Conservation (phyloP, 2,329 filamentous ascomycete genomes). For the Sarocladium strictum region DNA sequence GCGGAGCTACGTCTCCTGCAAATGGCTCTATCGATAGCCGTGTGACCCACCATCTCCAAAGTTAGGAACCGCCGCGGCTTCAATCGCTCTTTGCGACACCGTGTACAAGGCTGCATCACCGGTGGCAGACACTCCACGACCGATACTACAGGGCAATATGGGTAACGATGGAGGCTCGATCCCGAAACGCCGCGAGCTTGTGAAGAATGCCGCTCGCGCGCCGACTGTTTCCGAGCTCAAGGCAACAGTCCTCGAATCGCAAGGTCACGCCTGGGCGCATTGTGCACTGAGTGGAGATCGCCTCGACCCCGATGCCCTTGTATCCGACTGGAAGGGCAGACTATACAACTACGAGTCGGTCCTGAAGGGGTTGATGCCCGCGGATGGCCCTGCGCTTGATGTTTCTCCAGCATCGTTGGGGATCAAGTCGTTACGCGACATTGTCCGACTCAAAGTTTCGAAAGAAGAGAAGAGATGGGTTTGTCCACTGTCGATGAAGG, state of each 20-base stretch:
- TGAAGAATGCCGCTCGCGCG: constrained; percentile 82
- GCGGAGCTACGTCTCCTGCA: constrained; percentile 5
- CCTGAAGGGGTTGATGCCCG: constrained; percentile 53
- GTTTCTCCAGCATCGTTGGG: constrained; percentile 40
- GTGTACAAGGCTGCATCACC: too few species aligned
- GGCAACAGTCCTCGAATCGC: constrained; percentile 77
- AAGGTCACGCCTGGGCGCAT: constrained; percentile 78
- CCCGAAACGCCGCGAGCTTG: constrained; percentile 89
- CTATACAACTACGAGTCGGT: constrained; percentile 95
- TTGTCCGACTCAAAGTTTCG: constrained; percentile 76
- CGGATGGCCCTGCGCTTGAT: constrained; percentile 49
- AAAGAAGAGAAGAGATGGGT: constrained; percentile 55
- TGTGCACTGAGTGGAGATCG: constrained; percentile 80
- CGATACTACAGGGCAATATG: constrained; percentile 48
- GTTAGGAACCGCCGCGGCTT: constrained; percentile 4
- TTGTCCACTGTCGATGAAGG: constrained; percentile 84
- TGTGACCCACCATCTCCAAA: background rate
- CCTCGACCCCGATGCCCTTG: constrained; percentile 63
- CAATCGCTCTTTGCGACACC: too few species aligned
- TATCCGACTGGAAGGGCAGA: constrained; percentile 77
- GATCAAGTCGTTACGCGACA: constrained; percentile 79
- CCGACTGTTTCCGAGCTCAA: constrained; percentile 83
- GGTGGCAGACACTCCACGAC: background rate
- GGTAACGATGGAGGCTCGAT: constrained; percentile 98
- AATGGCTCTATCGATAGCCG: constrained; percentile 7